A percentile compares a stretch with the other conserved stretches of the same genome.
phyloP scores from a whole-genome alignment of 2,329 filamentous ascomycete genomes.

The Parafenestella ontariensis region DNA sequence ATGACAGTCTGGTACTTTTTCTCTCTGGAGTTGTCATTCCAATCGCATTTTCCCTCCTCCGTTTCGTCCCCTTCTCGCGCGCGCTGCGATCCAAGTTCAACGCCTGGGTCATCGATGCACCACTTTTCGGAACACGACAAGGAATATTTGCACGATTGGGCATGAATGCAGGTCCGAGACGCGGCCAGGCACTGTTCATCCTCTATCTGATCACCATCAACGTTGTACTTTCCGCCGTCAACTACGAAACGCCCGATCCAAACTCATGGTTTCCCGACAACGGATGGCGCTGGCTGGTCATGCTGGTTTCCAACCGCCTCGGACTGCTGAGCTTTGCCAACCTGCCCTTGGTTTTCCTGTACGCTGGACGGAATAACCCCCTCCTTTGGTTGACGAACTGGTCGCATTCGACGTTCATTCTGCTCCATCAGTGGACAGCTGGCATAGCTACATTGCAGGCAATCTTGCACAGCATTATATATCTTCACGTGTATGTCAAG shows the following conservation, averaged over 20 bases:
- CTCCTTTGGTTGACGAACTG: slow-evolving; percentile 50
- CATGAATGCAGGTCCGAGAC: slow-evolving; percentile 51
- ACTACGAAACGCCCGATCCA: slow-evolving; percentile 44
- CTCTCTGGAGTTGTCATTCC: too few species aligned
- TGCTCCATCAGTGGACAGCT: slow-evolving; percentile 46
- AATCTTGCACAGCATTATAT: slow-evolving; percentile 26
- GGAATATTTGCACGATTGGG: too few species aligned
- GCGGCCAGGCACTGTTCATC: slow-evolving; percentile 55
- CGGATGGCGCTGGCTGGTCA: slow-evolving; percentile 28
- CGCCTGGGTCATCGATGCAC: too few species aligned
- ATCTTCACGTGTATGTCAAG: slow-evolving; percentile 24
- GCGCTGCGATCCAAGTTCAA: too few species aligned
- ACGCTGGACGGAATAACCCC: slow-evolving; percentile 49
- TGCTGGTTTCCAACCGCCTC: slow-evolving; percentile 39
- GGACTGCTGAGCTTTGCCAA: slow-evolving; percentile 42
- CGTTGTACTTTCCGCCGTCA: slow-evolving; percentile 27
- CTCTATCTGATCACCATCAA: slow-evolving; percentile 30
- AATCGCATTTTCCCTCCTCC: too few species aligned
- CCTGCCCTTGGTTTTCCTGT: slow-evolving; percentile 43
- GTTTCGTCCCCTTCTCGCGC: too few species aligned
- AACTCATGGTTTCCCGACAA: slow-evolving; percentile 49
- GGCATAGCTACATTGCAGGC: slow-evolving; percentile 27
- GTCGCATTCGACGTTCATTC: slow-evolving; percentile 47
- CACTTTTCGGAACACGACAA: too few species aligned
- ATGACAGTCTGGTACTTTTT: too few species aligned